A percentile compares a stretch with the other conserved stretches of the same genome.
Conservation (phyloP, 2,329 filamentous ascomycete genomes). For the Botrytis porri region DNA sequence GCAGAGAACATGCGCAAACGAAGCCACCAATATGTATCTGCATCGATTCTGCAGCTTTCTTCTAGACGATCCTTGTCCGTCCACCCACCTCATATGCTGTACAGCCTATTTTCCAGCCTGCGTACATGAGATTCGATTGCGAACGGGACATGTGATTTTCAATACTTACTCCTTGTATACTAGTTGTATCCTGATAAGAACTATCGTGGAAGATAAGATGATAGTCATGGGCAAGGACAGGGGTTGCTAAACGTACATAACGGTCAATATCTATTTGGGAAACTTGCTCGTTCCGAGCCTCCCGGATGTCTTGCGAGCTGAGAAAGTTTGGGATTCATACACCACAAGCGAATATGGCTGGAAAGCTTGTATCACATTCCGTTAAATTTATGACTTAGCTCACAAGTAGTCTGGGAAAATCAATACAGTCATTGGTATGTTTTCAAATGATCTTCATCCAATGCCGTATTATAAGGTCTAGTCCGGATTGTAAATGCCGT, state of each 20-base stretch:
- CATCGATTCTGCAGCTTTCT: constrained; percentile 4
- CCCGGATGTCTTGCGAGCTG: not conserved
- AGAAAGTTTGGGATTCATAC: not conserved
- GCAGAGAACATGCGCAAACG: not conserved
- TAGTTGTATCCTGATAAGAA: not conserved
- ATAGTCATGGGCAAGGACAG: not conserved
- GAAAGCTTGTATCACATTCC: not conserved
- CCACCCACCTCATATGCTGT: not conserved
- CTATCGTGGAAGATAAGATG: not conserved
- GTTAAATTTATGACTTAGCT: not conserved
- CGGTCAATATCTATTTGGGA: not conserved
- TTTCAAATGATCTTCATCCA: not conserved
- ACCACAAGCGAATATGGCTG: not conserved
- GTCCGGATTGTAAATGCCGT: not conserved
- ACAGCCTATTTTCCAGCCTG: not conserved
- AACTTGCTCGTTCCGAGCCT: not conserved
- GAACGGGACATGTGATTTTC: not conserved
- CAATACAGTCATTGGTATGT: not conserved
- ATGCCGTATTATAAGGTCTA: not conserved
- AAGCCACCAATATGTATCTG: not conserved
- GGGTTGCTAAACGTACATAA: not conserved
- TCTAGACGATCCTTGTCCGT: not conserved
- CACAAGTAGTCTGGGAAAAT: not conserved
- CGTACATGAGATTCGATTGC: not conserved
- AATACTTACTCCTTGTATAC: not conserved